phyloP scores from a whole-genome alignment of 2,329 filamentous ascomycete species.

The Fusarium buharicum region DNA sequence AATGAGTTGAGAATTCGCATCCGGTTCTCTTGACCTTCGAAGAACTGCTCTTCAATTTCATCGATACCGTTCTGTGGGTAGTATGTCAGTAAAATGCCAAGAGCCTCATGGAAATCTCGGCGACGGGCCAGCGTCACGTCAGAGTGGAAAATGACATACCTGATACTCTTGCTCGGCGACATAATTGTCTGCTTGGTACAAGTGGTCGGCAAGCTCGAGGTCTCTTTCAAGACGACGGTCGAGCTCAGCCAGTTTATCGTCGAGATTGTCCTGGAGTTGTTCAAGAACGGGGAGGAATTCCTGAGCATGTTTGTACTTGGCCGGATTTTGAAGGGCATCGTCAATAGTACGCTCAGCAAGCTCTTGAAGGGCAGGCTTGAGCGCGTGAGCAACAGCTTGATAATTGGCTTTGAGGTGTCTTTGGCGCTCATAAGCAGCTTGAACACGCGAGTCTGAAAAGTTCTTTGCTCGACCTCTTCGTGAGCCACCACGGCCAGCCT shows the following conservation, averaged over 20 bases:
- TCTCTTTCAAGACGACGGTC: conserved; percentile 50
- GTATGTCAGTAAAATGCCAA: conserved; percentile 32
- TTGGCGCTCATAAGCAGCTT: conserved; percentile 71
- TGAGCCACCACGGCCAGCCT: conserved; percentile 52
- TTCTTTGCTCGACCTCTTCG: conserved; percentile 66
- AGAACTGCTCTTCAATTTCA: conserved; percentile 55
- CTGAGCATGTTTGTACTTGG: conserved; percentile 62
- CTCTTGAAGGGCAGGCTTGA: conserved; percentile 73
- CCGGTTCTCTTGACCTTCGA: conserved; percentile 59
- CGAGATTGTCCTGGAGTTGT: conserved; percentile 56
- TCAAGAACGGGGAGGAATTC: conserved; percentile 64
- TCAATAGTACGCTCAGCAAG: conserved; percentile 70
- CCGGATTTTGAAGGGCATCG: conserved; percentile 64
- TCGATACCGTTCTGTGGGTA: conserved; percentile 52
- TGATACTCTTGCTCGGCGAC: conserved; percentile 51
- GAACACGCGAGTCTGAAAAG: conserved; percentile 64
- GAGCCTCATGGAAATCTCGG: conserved; percentile 40
- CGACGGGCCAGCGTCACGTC: conserved; percentile 27
- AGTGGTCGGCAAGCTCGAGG: conserved; percentile 53
- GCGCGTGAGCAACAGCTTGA: conserved; percentile 68
- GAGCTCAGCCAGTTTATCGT: conserved; percentile 47
- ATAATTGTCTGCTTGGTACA: conserved; percentile 49
- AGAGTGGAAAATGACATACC: conserved; percentile 48
- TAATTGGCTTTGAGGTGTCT: conserved; percentile 73
- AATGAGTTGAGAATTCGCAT: conserved; percentile 59